Evolutionary conservation across 371 early-diverging fungal genomes (phyloP).

Genomic region (Antonospora locustae): DNA sequence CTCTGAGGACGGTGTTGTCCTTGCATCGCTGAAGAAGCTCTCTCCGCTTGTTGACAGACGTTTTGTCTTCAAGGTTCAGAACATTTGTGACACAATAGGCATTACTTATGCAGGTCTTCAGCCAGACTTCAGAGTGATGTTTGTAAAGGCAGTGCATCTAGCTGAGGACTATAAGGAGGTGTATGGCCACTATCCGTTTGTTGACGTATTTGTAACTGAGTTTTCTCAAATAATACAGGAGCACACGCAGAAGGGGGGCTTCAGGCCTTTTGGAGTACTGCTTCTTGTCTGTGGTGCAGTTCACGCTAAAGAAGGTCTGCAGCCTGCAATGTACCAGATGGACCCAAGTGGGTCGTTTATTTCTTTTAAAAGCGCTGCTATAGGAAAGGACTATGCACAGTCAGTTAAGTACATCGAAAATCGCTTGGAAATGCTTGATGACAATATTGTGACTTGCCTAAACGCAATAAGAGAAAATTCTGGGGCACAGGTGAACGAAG

Average conservation of each 20-base stretch:
- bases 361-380: slow-evolving; percentile 12
- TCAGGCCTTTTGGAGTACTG: slow-evolving; percentile 52
- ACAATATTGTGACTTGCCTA: slow-evolving; percentile 41
- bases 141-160: slow-evolving; percentile 36
- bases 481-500: slow-evolving; percentile 12
- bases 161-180: slow-evolving; percentile 51
- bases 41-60: slow-evolving; percentile 36
- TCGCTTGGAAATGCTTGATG: slow-evolving; percentile 38
- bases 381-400: slow-evolving; percentile 44
- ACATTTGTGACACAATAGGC: slow-evolving; percentile 47
- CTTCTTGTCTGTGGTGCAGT: slow-evolving; percentile 40
- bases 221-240: slow-evolving; percentile 48
- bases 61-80: slow-evolving; percentile 42
- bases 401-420: slow-evolving; percentile 35
- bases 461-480: slow-evolving; percentile 35
- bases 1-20: slow-evolving; percentile 47
- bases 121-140: slow-evolving; percentile 48
- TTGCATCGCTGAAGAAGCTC: slow-evolving; percentile 46
- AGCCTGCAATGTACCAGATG: slow-evolving; percentile 42
- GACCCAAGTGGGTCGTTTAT: slow-evolving; percentile 52
- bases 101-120: slow-evolving; percentile 52
- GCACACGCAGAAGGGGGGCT: slow-evolving; percentile 50
- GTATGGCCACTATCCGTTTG: slow-evolving; percentile 39
- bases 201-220: slow-evolving; percentile 47
- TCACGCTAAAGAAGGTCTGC: slow-evolving; percentile 10